Evolutionary conservation across 306 rosid species (phyloP).

Genomic region (Oemleria cerasiformis): DNA sequence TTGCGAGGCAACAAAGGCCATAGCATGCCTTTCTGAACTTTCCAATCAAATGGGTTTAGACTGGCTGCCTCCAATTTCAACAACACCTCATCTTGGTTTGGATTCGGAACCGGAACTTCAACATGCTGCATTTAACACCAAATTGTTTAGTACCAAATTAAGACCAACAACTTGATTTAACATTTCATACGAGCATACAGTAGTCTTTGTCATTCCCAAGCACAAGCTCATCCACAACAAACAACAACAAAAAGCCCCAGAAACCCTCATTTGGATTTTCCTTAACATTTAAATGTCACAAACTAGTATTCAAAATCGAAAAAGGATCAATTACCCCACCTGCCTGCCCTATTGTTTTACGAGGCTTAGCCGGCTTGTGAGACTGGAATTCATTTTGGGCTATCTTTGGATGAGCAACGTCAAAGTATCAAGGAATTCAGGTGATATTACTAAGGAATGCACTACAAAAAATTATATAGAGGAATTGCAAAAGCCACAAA

Average conservation of each 20-base stretch:
- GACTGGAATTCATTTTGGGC: too few species aligned
- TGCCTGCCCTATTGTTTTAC: too few species aligned
- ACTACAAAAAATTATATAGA: too few species aligned
- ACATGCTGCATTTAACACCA: conserved; percentile 38
- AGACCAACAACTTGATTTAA: not conserved
- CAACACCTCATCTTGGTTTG: conserved; percentile 59
- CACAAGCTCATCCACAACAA: not conserved
- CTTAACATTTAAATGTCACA: not conserved
- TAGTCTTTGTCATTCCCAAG: not conserved
- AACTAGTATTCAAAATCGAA: not conserved
- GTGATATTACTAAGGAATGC: too few species aligned
- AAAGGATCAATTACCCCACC: not conserved
- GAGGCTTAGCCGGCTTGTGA: too few species aligned
- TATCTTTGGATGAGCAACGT: too few species aligned
- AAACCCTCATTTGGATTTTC: not conserved
- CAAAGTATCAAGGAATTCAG: too few species aligned
- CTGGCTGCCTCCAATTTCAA: conserved; percentile 73
- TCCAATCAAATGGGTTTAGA: conserved; percentile 82
- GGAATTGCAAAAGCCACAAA: too few species aligned
- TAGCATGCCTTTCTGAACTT: conserved; percentile 70
- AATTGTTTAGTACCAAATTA: too few species aligned
- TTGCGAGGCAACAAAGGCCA: conserved; percentile 66
- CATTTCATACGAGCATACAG: not conserved
- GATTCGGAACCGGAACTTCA: conserved; percentile 51
- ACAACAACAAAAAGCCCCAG: not conserved